phyloP scores from a whole-genome alignment of 331 rosid genomes.

The Cydonia oblonga region DNA sequence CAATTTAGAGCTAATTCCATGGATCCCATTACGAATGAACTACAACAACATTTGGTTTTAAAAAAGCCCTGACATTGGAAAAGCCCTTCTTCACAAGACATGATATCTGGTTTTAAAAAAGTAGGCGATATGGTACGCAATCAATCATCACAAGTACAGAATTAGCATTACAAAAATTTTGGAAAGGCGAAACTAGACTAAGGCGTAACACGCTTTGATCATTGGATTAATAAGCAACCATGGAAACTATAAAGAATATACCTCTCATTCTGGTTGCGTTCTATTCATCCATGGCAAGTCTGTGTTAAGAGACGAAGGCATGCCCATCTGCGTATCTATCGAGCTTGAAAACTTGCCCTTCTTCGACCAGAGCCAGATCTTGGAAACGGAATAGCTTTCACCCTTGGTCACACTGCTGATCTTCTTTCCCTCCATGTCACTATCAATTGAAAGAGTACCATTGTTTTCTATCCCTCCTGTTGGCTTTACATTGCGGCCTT shows the following conservation, averaged over 20 bases:
- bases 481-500: constrained; percentile 15
- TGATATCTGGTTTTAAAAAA: constrained; percentile 8
- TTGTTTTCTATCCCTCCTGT: constrained; percentile 29
- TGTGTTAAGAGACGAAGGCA: constrained; percentile 53
- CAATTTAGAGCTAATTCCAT: background rate
- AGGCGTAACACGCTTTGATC: constrained; percentile 17
- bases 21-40: background rate
- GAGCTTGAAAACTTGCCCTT: constrained; percentile 65
- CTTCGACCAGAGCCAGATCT: constrained; percentile 96
- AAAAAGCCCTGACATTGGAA: constrained; percentile 15
- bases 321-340: constrained; percentile 41
- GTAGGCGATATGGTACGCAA: constrained; percentile 24
- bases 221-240: constrained; percentile 16
- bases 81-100: constrained; percentile 14
- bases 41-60: background rate
- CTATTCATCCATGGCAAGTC: constrained; percentile 71
- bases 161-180: constrained; percentile 38
- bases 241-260: constrained; percentile 24
- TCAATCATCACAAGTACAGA: constrained; percentile 33
- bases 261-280: constrained; percentile 47
- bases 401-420: constrained; percentile 74
- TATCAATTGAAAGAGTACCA: constrained; percentile 31
- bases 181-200: constrained; percentile 3
- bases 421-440: constrained; percentile 74
- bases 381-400: constrained; percentile 91